Evolutionary conservation across 129 eudicot species (phyloP).

Genomic region (Erigeron canadensis): DNA sequence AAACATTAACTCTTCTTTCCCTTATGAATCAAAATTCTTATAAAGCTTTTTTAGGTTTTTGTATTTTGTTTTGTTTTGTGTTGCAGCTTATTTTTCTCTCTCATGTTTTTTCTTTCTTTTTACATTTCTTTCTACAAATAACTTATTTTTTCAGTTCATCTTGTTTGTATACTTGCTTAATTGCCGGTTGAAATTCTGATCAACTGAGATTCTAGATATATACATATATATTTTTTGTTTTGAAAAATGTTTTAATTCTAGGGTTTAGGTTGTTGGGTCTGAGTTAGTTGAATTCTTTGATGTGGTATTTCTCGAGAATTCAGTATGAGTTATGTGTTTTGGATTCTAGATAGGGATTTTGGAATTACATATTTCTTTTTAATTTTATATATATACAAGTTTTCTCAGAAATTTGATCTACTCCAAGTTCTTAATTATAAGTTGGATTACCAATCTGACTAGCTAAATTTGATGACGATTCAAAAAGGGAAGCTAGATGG

Average conservation of each 20-base stretch:
- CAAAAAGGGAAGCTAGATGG: not conserved
- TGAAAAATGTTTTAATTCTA: not conserved
- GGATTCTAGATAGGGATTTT: not conserved
- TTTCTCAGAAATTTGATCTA: not conserved
- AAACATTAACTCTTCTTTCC: conserved; percentile 5
- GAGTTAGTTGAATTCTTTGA: not conserved
- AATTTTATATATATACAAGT: not conserved
- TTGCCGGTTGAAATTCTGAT: too few species aligned
- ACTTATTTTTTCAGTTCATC: not conserved
- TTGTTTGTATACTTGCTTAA: too few species aligned
- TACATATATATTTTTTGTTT: too few species aligned
- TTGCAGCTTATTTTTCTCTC: not conserved
- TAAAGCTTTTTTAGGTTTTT: conserved; percentile 13
- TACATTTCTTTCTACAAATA: not conserved
- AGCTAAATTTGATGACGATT: not conserved
- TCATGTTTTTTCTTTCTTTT: not conserved
- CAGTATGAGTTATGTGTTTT: not conserved
- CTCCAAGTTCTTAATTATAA: too few species aligned
- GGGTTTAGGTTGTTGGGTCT: not conserved
- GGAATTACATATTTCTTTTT: not conserved
- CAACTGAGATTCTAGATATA: too few species aligned
- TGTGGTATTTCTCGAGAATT: conserved; percentile 11
- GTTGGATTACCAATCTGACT: not conserved
- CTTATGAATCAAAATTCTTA: conserved; percentile 11
- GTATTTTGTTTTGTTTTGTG: conserved; percentile 15